phyloP scores from a whole-genome alignment of 768 basidiomycete species.

The Leccinellum albellum region DNA sequence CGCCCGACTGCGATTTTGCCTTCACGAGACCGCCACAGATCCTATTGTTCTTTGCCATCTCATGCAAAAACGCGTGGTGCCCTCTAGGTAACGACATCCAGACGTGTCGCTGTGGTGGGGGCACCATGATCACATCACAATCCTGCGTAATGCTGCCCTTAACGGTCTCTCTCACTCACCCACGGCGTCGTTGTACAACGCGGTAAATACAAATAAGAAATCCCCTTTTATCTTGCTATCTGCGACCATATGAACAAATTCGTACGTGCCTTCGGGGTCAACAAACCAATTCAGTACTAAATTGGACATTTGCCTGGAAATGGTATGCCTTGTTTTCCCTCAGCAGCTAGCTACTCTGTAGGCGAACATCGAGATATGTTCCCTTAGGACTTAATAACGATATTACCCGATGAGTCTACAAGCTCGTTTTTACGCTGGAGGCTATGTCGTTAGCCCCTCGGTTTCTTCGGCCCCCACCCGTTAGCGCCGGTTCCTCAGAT shows the following conservation, averaged over 20 bases:
- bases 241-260: conserved; percentile 10
- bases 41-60: conserved; percentile 1
- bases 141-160: background rate
- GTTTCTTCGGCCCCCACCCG: background rate
- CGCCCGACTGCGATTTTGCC: background rate
- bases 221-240: background rate
- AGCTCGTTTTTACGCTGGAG: background rate
- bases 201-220: background rate
- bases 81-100: background rate
- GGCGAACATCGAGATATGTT: background rate
- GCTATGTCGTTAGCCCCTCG: conserved; percentile 1
- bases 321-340: conserved; percentile 18
- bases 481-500: conserved; percentile 1
- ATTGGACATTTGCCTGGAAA: conserved; percentile 13
- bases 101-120: background rate
- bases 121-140: background rate
- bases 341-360: background rate
- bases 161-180: background rate
- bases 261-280: background rate
- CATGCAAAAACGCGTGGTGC: background rate
- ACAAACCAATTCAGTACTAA: conserved; percentile 3
- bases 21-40: conserved; percentile 3
- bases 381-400: background rate
- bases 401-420: background rate
- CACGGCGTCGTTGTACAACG: background rate